These are phyloP conservation scores for Diplodia seriata DNA, from an alignment of 2,329 filamentous ascomycete genomes.

Conservation along the genomic window DNA sequence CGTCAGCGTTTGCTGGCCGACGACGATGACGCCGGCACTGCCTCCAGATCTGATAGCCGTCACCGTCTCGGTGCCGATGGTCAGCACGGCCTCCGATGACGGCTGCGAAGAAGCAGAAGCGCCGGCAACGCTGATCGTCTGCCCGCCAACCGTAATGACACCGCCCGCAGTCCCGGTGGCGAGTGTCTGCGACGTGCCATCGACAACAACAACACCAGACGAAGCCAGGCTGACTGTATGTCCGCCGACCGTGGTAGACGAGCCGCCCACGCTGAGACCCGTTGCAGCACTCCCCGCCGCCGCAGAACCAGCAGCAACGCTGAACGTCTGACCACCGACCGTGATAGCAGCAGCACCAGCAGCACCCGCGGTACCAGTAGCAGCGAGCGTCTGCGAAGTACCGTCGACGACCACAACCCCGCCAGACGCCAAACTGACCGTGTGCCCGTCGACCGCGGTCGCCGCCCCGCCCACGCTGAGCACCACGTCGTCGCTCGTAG, in stretches of 20 bases:
- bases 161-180: neutral
- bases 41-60: neutral
- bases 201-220: neutral
- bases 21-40: neutral
- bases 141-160: neutral
- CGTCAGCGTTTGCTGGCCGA: neutral
- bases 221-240: neutral
- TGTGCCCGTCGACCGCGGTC: too few relatives aligned
- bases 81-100: neutral
- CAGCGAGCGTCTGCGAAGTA: too few relatives aligned
- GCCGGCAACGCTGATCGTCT: neutral
- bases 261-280: neutral
- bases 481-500: too few relatives aligned
- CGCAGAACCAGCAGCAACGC: too few relatives aligned
- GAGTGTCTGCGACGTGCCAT: neutral
- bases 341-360: too few relatives aligned
- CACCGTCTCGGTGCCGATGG: neutral
- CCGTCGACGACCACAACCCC: too few relatives aligned
- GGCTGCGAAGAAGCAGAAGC: too few relatives aligned
- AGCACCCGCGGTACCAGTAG: too few relatives aligned
- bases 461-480: too few relatives aligned
- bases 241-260: neutral
- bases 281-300: neutral
- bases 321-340: too few relatives aligned
- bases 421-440: too few relatives aligned